These are phyloP conservation scores for Eucalyptus coolabah DNA, from an alignment of 345 rosid species.

Conservation along the genomic window DNA sequence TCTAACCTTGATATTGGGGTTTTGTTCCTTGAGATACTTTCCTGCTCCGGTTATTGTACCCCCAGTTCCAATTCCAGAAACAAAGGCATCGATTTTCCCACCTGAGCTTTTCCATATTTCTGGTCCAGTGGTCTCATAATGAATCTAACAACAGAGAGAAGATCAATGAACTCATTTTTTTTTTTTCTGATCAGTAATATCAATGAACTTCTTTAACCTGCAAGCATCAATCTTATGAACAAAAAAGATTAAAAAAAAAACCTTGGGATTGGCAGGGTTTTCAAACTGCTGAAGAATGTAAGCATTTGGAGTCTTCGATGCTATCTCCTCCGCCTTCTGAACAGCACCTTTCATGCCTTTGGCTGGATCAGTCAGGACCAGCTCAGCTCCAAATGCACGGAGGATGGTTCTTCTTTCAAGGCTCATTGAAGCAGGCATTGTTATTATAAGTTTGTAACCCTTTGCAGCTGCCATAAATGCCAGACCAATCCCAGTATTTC, in stretches of 20 bases:
- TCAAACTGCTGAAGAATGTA: conserved; percentile 63
- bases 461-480: conserved; percentile 75
- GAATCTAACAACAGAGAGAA: conserved; percentile 19
- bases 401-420: conserved; percentile 81
- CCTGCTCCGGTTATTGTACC: conserved; percentile 59
- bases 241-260: not conserved
- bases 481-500: conserved; percentile 64
- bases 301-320: conserved; percentile 45
- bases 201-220: not conserved
- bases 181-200: not conserved
- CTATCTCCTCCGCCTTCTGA: conserved; percentile 59
- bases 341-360: conserved; percentile 63
- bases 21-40: conserved; percentile 55
- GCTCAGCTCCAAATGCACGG: conserved; percentile 69
- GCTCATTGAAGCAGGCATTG: conserved; percentile 83
- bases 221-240: not conserved
- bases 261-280: conserved; percentile 71
- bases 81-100: conserved; percentile 48
- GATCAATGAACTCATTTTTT: not conserved
- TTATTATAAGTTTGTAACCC: conserved; percentile 58
- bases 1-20: conserved; percentile 50
- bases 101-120: conserved; percentile 54
- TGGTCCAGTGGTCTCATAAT: conserved; percentile 61
- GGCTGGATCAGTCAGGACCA: conserved; percentile 62
- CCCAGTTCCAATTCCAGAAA: conserved; percentile 62